These are phyloP conservation scores for Actinomortierella wolfii DNA, from an alignment of 371 early-diverging fungal species.

Conservation along the genomic window DNA sequence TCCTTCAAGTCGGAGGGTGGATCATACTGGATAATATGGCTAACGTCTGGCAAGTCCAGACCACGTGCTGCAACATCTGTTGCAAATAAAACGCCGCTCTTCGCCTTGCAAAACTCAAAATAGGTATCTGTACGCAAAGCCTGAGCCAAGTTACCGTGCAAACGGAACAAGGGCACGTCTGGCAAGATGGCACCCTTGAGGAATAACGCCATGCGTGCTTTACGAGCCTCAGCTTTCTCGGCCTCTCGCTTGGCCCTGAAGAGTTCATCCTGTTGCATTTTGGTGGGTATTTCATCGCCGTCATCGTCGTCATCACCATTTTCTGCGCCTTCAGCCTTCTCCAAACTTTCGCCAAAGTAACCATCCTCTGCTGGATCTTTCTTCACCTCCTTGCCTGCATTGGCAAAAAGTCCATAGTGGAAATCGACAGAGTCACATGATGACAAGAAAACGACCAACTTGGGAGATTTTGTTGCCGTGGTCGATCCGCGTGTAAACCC, in stretches of 20 bases:
- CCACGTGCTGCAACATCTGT: constrained; percentile 99
- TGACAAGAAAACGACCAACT: constrained; percentile 88
- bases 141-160: constrained; percentile 92
- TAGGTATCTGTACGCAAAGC: constrained; percentile 75
- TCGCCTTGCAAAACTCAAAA: constrained; percentile 67
- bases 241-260: constrained; percentile 32
- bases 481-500: constrained; percentile 17
- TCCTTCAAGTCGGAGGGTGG: constrained; percentile 92
- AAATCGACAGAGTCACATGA: constrained; percentile 95
- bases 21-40: constrained; percentile 96
- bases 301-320: constrained; percentile 46
- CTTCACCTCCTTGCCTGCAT: constrained; percentile 57
- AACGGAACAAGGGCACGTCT: constrained; percentile 70
- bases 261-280: constrained; percentile 28
- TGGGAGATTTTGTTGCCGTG: constrained; percentile 51
- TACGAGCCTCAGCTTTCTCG: constrained; percentile 42
- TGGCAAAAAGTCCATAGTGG: constrained; percentile 74
- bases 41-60: constrained; percentile 94
- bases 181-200: constrained; percentile 58
- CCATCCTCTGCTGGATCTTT: constrained; percentile 42
- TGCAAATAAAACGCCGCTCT: constrained; percentile 82
- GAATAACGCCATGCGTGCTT: constrained; percentile 32
- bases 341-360: constrained; percentile 31
- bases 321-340: constrained; percentile 6
- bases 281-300: constrained; percentile 44